These are phyloP conservation scores for Corylus heterophylla DNA, from an alignment of 306 rosid genomes.

Conservation along the genomic window DNA sequence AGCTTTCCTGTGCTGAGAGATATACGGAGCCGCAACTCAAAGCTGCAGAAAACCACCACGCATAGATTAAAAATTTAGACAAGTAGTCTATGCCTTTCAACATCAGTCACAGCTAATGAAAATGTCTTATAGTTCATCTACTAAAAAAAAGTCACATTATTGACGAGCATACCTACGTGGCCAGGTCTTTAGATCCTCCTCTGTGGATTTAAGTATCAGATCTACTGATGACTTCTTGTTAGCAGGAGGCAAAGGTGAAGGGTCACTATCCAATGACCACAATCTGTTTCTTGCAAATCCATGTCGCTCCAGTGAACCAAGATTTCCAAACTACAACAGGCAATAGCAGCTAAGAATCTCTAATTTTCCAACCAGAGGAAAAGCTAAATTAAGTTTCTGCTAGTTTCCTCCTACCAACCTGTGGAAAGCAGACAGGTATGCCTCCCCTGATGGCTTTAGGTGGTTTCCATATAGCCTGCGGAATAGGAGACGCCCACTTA, in stretches of 20 bases:
- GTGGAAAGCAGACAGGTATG: slow-evolving; percentile 59
- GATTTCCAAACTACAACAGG: slow-evolving; percentile 64
- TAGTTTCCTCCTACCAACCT: slow-evolving; percentile 43
- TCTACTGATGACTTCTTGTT: slow-evolving; percentile 69
- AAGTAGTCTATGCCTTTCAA: slow-evolving; percentile 6
- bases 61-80: slow-evolving; percentile 6
- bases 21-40: slow-evolving; percentile 67
- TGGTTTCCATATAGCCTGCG: slow-evolving; percentile 61
- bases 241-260: slow-evolving; percentile 60
- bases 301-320: slow-evolving; percentile 55
- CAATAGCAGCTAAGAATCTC: slow-evolving; percentile 9
- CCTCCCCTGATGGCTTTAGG: slow-evolving; percentile 79
- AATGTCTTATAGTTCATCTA: not conserved
- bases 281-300: slow-evolving; percentile 61
- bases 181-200: slow-evolving; percentile 57
- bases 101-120: not conserved
- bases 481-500: slow-evolving; percentile 13
- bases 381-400: slow-evolving; percentile 13
- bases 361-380: slow-evolving; percentile 1
- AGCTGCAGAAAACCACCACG: slow-evolving; percentile 41
- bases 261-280: slow-evolving; percentile 71
- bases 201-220: slow-evolving; percentile 61
- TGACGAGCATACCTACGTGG: slow-evolving; percentile 48
- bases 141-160: not conserved
- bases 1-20: slow-evolving; percentile 65